Evolutionary conservation across 148 eudicot genomes (phyloP).

Genomic region (Amaranthus hypochondriacus): DNA sequence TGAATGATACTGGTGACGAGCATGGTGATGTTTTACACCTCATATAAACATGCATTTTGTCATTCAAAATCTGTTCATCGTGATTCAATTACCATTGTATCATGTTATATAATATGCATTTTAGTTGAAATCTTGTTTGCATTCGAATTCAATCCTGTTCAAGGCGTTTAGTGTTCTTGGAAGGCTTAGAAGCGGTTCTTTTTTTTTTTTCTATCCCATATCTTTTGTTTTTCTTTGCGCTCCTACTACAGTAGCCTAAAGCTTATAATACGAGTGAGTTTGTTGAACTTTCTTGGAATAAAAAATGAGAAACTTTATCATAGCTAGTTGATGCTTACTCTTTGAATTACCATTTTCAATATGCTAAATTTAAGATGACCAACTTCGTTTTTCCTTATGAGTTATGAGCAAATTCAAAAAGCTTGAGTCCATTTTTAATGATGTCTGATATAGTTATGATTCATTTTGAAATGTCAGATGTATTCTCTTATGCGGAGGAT

Average conservation of each 20-base stretch:
- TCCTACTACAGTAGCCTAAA: no score
- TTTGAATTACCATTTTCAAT: not conserved
- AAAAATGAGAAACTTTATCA: no score
- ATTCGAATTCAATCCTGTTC: not conserved
- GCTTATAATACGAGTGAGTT: no score
- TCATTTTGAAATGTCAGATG: conserved; percentile 79
- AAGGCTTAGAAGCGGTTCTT: not conserved
- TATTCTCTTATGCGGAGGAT: conserved; percentile 94
- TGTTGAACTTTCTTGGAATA: no score
- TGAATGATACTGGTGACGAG: not conserved
- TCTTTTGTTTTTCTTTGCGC: not conserved
- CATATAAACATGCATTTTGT: not conserved
- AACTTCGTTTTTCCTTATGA: not conserved
- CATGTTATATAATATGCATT: not conserved
- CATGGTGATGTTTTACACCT: not conserved
- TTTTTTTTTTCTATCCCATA: not conserved
- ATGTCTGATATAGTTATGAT: conserved; percentile 27
- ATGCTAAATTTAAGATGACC: not conserved
- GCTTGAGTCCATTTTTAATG: not conserved
- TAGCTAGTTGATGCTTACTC: not conserved
- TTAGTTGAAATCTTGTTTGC: not conserved
- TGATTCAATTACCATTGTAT: not conserved
- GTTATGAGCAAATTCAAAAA: not conserved
- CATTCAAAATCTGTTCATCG: not conserved
- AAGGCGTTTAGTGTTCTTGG: not conserved